Evolutionary conservation across 2,329 filamentous ascomycete genomes (phyloP).

Genomic region (Cadophora luteo-olivacea): DNA sequence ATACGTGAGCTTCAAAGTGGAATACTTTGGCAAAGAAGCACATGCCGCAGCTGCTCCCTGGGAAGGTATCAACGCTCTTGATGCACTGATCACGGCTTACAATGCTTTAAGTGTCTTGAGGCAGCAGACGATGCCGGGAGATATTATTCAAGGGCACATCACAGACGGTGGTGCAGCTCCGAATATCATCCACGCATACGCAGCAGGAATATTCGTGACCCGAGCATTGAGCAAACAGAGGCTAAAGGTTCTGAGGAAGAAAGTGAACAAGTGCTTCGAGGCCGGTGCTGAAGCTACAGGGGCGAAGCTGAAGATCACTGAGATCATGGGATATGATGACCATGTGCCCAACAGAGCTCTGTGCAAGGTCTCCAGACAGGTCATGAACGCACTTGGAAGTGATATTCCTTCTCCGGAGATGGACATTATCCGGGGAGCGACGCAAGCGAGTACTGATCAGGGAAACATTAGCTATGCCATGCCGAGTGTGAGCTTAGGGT

Average conservation of each 20-base stretch:
- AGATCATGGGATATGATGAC: slow-evolving; percentile 55
- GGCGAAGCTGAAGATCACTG: slow-evolving; percentile 53
- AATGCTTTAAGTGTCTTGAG: slow-evolving; percentile 44
- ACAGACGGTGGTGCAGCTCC: slow-evolving; percentile 47
- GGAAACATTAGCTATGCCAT: slow-evolving; percentile 64
- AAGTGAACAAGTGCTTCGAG: slow-evolving; percentile 54
- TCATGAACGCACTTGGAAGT: slow-evolving; percentile 51
- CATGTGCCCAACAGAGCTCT: slow-evolving; percentile 61
- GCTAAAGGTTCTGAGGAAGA: slow-evolving; percentile 48
- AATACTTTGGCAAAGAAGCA: slow-evolving; percentile 59
- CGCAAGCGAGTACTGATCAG: slow-evolving; percentile 64
- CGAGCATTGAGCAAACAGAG: slow-evolving; percentile 52
- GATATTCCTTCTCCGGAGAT: slow-evolving; percentile 48
- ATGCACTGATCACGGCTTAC: slow-evolving; percentile 48
- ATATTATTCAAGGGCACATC: slow-evolving; percentile 49
- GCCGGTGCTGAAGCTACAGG: slow-evolving; percentile 57
- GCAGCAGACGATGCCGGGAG: slow-evolving; percentile 41
- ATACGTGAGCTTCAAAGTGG: slow-evolving; percentile 55
- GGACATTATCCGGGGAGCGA: slow-evolving; percentile 50
- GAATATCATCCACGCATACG: slow-evolving; percentile 48
- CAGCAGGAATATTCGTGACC: slow-evolving; percentile 49
- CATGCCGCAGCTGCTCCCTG: slow-evolving; percentile 49
- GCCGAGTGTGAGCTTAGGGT: slow-evolving; percentile 60
- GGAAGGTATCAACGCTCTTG: slow-evolving; percentile 50
- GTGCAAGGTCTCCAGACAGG: slow-evolving; percentile 52